These are phyloP conservation scores for Chenopodium formosanum DNA, from an alignment of 148 eudicot genomes.

Conservation along the genomic window DNA sequence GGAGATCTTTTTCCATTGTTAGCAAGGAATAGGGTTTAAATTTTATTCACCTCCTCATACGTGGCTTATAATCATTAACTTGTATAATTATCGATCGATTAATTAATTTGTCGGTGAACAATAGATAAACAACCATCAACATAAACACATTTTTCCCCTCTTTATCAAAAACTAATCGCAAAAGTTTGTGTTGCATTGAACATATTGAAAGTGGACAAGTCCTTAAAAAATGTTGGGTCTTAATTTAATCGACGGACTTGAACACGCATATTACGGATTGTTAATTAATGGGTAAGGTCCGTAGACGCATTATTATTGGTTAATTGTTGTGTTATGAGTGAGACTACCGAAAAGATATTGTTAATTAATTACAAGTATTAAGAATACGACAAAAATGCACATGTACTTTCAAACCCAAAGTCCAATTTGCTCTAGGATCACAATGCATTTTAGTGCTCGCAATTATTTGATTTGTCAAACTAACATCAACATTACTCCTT, in stretches of 20 bases:
- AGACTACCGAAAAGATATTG: slow-evolving; percentile 15
- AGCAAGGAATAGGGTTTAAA: too few relatives aligned
- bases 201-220: neutral
- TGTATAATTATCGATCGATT: too few relatives aligned
- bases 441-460: slow-evolving; percentile 12
- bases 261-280: neutral
- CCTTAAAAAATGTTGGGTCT: neutral
- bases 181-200: neutral
- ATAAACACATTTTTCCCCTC: too few relatives aligned
- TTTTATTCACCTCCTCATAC: too few relatives aligned
- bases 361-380: slow-evolving; percentile 2
- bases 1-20: too few relatives aligned
- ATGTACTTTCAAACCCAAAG: slow-evolving; percentile 17
- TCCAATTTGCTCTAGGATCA: slow-evolving; percentile 3
- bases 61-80: too few relatives aligned
- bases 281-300: slow-evolving; percentile 7
- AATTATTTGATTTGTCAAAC: slow-evolving; percentile 10
- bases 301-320: slow-evolving; percentile 15
- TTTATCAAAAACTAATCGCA: too few relatives aligned
- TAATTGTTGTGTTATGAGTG: slow-evolving; percentile 18
- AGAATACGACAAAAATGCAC: slow-evolving; percentile 20
- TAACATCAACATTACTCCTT: neutral
- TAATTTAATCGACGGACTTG: slow-evolving; percentile 7
- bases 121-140: too few relatives aligned
- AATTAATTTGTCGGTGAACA: too few relatives aligned